These are phyloP conservation scores for Pythium dissotocum DNA, from an alignment of 352 stramenopile species.

Conservation along the genomic window DNA sequence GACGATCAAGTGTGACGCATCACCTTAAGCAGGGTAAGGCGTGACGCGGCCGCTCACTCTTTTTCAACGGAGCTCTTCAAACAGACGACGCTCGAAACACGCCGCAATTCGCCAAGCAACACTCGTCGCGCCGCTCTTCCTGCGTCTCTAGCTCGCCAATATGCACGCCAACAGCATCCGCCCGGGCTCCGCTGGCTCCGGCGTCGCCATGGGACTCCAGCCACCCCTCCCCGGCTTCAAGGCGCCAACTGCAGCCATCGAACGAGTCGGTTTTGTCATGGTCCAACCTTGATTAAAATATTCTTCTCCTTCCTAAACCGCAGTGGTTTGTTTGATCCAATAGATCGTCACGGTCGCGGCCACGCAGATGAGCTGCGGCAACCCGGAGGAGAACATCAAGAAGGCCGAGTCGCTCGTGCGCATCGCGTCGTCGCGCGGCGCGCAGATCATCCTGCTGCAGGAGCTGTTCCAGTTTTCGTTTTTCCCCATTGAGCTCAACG, in stretches of 20 bases:
- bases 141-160: not conserved
- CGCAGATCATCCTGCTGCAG: conserved; percentile 90
- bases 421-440: conserved; percentile 83
- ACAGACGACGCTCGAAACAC: conserved; percentile 3
- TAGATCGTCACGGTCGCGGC: conserved; percentile 85
- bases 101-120: not conserved
- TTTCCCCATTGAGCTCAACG: conserved; percentile 91
- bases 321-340: not conserved
- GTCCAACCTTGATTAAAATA: too few relatives aligned
- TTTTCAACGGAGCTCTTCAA: not conserved
- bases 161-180: conserved; percentile 25
- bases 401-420: conserved; percentile 89
- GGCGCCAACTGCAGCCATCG: conserved; percentile 46
- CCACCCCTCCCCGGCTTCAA: conserved; percentile 40
- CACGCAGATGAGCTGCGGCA: conserved; percentile 87
- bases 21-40: not conserved
- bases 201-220: conserved; percentile 21
- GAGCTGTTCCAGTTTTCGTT: conserved; percentile 92
- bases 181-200: conserved; percentile 19
- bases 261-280: conserved; percentile 41
- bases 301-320: too few relatives aligned
- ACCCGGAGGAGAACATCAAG: conserved; percentile 89
- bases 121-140: not conserved
- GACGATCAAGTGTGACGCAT: not conserved
- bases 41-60: conserved; percentile 9